Conservation (phyloP, 805 yeast species). For the Teunomyces pallodes region DNA sequence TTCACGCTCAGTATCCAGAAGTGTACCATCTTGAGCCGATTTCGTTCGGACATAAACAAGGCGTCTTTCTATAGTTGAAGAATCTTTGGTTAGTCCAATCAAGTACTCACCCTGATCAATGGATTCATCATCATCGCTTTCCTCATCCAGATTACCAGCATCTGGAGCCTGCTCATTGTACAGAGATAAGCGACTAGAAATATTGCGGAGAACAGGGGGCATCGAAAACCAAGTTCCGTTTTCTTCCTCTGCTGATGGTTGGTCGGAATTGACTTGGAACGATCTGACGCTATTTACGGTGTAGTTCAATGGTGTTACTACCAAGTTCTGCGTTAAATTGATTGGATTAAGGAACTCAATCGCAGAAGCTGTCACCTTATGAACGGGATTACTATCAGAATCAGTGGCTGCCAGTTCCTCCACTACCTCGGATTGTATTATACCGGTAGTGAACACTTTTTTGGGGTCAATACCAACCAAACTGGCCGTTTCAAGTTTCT, state of each 20-base stretch:
- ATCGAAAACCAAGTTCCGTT: conserved; percentile 8
- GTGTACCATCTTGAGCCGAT: background rate
- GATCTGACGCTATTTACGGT: conserved; percentile 34
- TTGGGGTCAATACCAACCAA: conserved; percentile 9
- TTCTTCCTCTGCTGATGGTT: background rate
- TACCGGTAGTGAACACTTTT: conserved; percentile 4
- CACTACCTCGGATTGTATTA: conserved; percentile 11
- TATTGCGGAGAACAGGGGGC: conserved; percentile 7
- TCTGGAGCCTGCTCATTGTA: background rate
- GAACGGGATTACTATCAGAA: background rate
- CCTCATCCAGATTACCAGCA: conserved; percentile 2
- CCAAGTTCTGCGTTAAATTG: conserved; percentile 32
- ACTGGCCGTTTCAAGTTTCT: conserved; percentile 17
- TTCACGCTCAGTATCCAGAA: conserved; percentile 15
- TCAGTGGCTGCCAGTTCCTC: background rate
- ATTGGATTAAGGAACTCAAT: conserved; percentile 32
- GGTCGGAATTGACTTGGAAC: conserved; percentile 10
- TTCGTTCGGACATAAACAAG: conserved; percentile 23
- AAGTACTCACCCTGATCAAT: conserved; percentile 16
- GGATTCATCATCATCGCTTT: conserved; percentile 8
- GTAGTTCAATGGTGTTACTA: conserved; percentile 36
- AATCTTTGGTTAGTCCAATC: conserved; percentile 19
- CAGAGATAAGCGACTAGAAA: background rate
- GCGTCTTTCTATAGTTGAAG: conserved; percentile 18
- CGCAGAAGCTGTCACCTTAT: conserved; percentile 15